Evolutionary conservation across 805 yeast genomes (phyloP), one percentile per base, ranked within the genome.

Genomic region (Metschnikowia gruessii): DNA sequence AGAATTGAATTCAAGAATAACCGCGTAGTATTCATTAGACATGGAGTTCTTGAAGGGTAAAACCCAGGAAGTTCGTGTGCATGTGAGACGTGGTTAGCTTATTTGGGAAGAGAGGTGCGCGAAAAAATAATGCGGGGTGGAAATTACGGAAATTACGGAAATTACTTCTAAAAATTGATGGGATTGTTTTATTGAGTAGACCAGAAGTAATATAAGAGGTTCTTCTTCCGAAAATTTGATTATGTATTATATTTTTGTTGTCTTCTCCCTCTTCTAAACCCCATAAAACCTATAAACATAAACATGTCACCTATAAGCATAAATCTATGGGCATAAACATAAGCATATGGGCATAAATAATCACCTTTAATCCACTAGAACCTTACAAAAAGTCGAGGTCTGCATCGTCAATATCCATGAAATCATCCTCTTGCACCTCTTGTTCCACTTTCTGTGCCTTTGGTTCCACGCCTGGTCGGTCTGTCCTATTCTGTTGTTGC

Each of bases 341-440:
- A n/a, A n/a, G n/a, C n/a, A n/a, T n/a, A n/a, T n/a, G n/a, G n/a
- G n/a, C n/a, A 18, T 12, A 28, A 11, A 4, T 17, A 29, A 13
- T 21, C n/a, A n/a, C n/a, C n/a, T n/a, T n/a, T n/a, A n/a, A 21
- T 21, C 4, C 24, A 21, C 31, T n/a, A 4, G 15, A 21, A 13
- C 30, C 31, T 28, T 47, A 62, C 17, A 63, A 52, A 22, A 70
- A 58, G 37, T 68, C 76, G 29, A 72, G 64, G 42, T 69, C 78
- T 17, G 70, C 79, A 40, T 74, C 78, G 45, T 74, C 77, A 41
- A 72, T 65, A 42, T 71, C 76, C 74, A 72, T 71, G 45, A 67
- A 72, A 28, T 68, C 76, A 26, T 63, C 70, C n/a, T 63, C 69
- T 3, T 57, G 54, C 13, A 60, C 63, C 43, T 37, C 52, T 16